These are phyloP conservation scores for Tinospora cordifolia DNA, from an alignment of 164 flowering plant genomes.

Conservation along the genomic window DNA sequence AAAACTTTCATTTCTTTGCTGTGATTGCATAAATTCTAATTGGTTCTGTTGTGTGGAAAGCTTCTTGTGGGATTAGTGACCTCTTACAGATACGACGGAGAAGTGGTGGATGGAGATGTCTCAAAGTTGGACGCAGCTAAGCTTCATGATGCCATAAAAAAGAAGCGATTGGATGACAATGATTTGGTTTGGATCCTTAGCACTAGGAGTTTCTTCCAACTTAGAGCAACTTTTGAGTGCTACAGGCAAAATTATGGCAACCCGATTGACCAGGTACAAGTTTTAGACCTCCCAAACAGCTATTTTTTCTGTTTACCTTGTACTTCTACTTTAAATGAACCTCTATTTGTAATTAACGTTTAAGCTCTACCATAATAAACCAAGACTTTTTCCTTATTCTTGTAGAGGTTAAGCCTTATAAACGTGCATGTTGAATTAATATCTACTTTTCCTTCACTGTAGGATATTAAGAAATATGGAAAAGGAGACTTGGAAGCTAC, in stretches of 20 bases:
- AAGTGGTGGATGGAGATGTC: constrained; percentile 33
- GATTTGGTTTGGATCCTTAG: constrained; percentile 44
- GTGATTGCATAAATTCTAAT: neutral
- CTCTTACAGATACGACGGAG: constrained; percentile 60
- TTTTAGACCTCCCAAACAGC: neutral
- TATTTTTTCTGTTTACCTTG: too few species aligned
- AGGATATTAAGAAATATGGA: constrained; percentile 49
- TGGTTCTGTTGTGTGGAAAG: constrained; percentile 22
- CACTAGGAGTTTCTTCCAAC: constrained; percentile 61
- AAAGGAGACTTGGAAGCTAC: constrained; percentile 37
- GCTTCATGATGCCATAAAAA: constrained; percentile 43
- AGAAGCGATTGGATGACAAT: constrained; percentile 42
- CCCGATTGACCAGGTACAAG: constrained; percentile 48
- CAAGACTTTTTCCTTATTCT: too few species aligned
- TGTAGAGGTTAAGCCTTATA: too few species aligned
- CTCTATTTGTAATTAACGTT: too few species aligned
- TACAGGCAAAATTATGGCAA: constrained; percentile 44
- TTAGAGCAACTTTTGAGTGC: constrained; percentile 47
- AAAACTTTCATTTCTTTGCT: neutral
- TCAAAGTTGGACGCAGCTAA: constrained; percentile 46
- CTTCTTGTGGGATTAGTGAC: constrained; percentile 55
- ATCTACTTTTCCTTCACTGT: neutral
- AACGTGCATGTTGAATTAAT: neutral
- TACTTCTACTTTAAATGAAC: too few species aligned
- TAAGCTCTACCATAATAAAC: too few species aligned